phyloP scores from a whole-genome alignment of 169 alveolate genomes.

The Cryptosporidium felis region DNA sequence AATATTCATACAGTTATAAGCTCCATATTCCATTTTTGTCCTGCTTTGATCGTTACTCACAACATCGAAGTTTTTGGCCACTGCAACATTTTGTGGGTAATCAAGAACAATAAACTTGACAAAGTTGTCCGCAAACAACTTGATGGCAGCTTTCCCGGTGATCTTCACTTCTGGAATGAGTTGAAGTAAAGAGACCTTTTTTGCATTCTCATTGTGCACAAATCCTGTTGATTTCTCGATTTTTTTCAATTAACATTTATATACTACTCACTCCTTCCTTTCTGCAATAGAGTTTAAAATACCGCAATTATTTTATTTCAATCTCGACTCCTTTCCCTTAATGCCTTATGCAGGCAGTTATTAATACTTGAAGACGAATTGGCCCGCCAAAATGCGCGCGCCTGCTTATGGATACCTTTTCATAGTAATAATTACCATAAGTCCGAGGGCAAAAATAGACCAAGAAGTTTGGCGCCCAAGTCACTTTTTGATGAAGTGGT shows the following conservation, averaged over 20 bases:
- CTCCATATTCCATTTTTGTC: conserved; percentile 17
- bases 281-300: too few relatives aligned
- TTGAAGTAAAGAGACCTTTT: background rate
- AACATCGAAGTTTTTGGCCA: background rate
- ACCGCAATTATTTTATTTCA: too few relatives aligned
- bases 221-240: too few relatives aligned
- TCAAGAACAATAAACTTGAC: conserved; percentile 11
- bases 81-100: conserved; percentile 29
- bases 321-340: too few relatives aligned
- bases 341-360: too few relatives aligned
- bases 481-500: conserved; percentile 17
- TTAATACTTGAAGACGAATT: too few relatives aligned
- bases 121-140: conserved; percentile 2
- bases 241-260: too few relatives aligned
- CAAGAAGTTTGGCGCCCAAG: background rate
- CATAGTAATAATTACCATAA: background rate
- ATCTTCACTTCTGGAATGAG: conserved; percentile 15
- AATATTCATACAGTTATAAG: background rate
- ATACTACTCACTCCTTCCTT: too few relatives aligned
- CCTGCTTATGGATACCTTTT: too few relatives aligned
- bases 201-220: too few relatives aligned
- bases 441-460: background rate
- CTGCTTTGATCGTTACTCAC: conserved; percentile 40
- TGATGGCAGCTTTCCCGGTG: background rate
- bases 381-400: background rate